Evolutionary conservation across 1,284 basidiomycete species (phyloP).

Genomic region (Lignosus rhinocerotis): DNA sequence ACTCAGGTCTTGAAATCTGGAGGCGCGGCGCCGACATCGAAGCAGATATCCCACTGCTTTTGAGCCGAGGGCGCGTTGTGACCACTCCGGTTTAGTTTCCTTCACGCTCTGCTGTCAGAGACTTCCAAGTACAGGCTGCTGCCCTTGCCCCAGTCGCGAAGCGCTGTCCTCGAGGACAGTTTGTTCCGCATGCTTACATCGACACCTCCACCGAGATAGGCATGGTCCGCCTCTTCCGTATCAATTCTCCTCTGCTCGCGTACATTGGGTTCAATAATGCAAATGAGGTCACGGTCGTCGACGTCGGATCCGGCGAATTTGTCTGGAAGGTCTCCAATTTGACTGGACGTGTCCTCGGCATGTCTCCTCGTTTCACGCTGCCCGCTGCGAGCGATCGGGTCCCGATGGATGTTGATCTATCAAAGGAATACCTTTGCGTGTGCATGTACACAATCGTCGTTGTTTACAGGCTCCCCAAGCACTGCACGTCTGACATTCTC

Average conservation of each 20-base stretch:
- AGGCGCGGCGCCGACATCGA: conserved; percentile 19
- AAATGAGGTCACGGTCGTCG: conserved; percentile 20
- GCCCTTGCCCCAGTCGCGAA: conserved; percentile 2
- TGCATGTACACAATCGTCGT: conserved; percentile 22
- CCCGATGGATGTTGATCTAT: conserved; percentile 25
- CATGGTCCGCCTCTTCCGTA: conserved; percentile 17
- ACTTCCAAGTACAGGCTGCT: conserved; percentile 19
- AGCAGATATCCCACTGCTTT: not conserved
- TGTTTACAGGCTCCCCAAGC: conserved; percentile 13
- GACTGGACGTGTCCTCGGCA: conserved; percentile 2
- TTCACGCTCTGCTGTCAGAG: conserved; percentile 18
- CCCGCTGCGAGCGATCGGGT: conserved; percentile 11
- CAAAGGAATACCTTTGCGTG: conserved; percentile 18
- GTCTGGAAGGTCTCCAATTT: conserved; percentile 15
- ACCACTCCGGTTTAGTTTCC: conserved; percentile 17
- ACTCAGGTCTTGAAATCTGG: conserved; percentile 28
- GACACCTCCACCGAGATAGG: conserved; percentile 12
- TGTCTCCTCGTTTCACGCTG: conserved; percentile 8
- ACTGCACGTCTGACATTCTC: not conserved
- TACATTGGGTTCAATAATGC: conserved; percentile 13
- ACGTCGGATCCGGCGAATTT: conserved; percentile 17
- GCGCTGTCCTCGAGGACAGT: conserved; percentile 21
- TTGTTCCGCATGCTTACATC: conserved; percentile 26
- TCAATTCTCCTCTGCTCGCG: conserved; percentile 22
- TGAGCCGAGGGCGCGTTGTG: conserved; percentile 2